Base-by-base conservation (phyloP, 768 basidiomycete genomes). In the Fibroporia radiculosa region DNA sequence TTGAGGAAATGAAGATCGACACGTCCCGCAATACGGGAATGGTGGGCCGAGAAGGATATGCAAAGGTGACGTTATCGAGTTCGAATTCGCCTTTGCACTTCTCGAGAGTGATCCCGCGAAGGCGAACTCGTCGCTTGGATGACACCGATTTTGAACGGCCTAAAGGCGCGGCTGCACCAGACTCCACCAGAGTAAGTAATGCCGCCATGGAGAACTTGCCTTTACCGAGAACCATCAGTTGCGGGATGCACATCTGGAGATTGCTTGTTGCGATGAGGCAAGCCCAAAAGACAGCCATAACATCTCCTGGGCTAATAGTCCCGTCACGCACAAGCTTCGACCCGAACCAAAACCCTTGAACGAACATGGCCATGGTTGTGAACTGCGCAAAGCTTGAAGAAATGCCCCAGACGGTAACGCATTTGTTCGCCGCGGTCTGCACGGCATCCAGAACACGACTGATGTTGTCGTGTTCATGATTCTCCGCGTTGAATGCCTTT, bases 251-350 rank as follows among this genome's bases (percentile, higher is more conserved):
- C 73, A 85, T 80, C 60, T 96, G 92, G 2, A 96, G 66, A 61
- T 90, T 92, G 54, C 76, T 82, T 1, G 86, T 84, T 0, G 90
- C 92, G 49, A 97, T 86, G 18, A 97, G 69, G 60, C 90, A 93
- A 0, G 95, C 93, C 93, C 95, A 98, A 62, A 98, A 99, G 41
- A 93, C 90, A n/a, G 86, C 82, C 84, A 93, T 93, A 50, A 97
- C 86, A 27, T 83, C 76, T 1, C 91, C 91, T 0, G 85, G 67
- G 3, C 66, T 66, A 42, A 78, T 72, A 49, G 71, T 77, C 13
- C 84, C 86, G 11, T 82, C 72, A n/a, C 79, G 66, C n/a, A 99
- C 91, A 41, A 96, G 74, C 58, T 85, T 82, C 2, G 84, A 75
- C 11, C 93, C 95, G 57, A 84, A 98, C 93, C 95, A 97, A 65